Conservation (phyloP, 2,329 filamentous ascomycete genomes). For the Claviceps pusilla region DNA sequence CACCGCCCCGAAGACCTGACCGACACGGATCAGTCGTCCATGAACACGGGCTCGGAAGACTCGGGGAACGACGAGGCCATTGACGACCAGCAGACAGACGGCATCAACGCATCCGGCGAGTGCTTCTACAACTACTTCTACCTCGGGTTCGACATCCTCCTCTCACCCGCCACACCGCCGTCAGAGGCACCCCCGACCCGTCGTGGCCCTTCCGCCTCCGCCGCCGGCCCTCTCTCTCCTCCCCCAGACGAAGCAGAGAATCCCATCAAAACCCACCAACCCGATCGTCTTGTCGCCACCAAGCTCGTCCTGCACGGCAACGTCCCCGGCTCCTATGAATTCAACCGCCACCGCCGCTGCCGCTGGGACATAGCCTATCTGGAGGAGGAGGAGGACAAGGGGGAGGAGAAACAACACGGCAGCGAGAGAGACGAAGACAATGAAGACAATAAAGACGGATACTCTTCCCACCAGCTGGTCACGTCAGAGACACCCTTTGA, state of each 20-base stretch:
- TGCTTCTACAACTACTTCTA: constrained; percentile 98
- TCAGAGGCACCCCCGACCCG: constrained; percentile 42
- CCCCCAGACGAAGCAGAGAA: constrained; percentile 12
- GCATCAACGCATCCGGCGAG: constrained; percentile 44
- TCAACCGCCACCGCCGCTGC: constrained; percentile 83
- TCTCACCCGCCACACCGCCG: constrained; percentile 59
- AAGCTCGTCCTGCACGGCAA: constrained; percentile 93
- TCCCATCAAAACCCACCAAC: constrained; percentile 25
- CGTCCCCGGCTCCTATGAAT: constrained; percentile 87
- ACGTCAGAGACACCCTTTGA: constrained; percentile 66
- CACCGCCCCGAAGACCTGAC: constrained; percentile 41
- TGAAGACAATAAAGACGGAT: constrained; percentile 4
- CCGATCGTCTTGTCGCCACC: constrained; percentile 64
- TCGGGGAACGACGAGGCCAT: constrained; percentile 42
- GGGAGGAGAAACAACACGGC: too few species aligned
- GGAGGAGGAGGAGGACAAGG: background rate
- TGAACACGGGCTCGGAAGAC: constrained; percentile 56
- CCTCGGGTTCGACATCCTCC: constrained; percentile 80
- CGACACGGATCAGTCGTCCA: constrained; percentile 63
- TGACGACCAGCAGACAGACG: constrained; percentile 40
- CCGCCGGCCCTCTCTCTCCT: background rate
- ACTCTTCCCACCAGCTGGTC: constrained; percentile 27
- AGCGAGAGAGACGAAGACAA: background rate
- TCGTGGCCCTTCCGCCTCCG: background rate
- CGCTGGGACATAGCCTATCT: constrained; percentile 66